phyloP scores from a whole-genome alignment of 176 grass and related monocot species.

The Avena atlantica region DNA sequence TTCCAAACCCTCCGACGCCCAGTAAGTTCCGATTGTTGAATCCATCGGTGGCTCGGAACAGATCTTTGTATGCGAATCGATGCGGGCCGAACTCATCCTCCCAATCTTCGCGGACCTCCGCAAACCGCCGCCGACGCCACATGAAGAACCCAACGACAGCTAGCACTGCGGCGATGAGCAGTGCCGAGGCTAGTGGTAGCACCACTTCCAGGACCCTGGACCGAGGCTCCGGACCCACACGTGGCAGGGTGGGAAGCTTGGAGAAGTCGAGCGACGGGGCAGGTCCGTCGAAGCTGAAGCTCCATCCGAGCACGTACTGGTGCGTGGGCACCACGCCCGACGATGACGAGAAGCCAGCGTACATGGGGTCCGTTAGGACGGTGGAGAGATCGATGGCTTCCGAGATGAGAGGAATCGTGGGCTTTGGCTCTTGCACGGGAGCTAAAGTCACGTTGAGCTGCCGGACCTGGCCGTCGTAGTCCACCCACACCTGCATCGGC shows the following conservation, averaged over 20 bases:
- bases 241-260: constrained; percentile 25
- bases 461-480: constrained; percentile 22
- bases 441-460: constrained; percentile 12
- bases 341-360: constrained; percentile 36
- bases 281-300: constrained; percentile 30
- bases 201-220: not conserved
- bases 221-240: not conserved
- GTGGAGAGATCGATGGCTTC: constrained; percentile 28
- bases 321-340: not conserved
- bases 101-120: constrained; percentile 46
- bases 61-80: constrained; percentile 40
- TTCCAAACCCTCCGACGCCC: constrained; percentile 43
- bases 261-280: constrained; percentile 25
- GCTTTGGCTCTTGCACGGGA: not conserved
- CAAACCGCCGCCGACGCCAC: not conserved
- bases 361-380: constrained; percentile 6
- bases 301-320: constrained; percentile 54
- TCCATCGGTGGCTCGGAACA: constrained; percentile 42
- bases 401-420: constrained; percentile 25
- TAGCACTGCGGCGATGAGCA: not conserved
- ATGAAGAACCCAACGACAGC: not conserved
- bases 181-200: not conserved
- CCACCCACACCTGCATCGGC: constrained; percentile 45
- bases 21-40: constrained; percentile 37
- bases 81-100: constrained; percentile 38